Base-by-base conservation (phyloP, 1,284 basidiomycete genomes). In the Malassezia arunalokei region DNA sequence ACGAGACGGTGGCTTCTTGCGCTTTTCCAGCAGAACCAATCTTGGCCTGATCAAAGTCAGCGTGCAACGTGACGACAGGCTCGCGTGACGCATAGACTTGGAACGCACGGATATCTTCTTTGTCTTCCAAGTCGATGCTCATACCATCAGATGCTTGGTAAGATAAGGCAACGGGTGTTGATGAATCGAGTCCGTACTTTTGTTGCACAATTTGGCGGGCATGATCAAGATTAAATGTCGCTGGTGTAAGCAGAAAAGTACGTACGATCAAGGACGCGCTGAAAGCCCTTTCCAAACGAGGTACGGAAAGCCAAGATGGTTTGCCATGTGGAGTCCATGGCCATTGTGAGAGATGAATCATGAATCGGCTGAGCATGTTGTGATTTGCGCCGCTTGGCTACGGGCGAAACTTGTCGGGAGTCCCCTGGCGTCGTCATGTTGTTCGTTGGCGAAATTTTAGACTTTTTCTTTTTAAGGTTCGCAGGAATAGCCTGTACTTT, bases 101-200 rank as follows among this genome's bases (percentile, higher is more conserved):
- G 29, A 65, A 52, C 3, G 63, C 63, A 20, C 52, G 54, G 24
- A 65, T 56, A 39, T 65, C 63, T 31, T 62, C 47, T 14, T 54
- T 51, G 35, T 65, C 63, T 17, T 65, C 59, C 8, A 65, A 51
- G 15, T 61, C 59, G 38, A 60, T 60, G 5, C 51, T n/a, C 40
- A 54, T 35, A 8, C 61, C 63, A 35, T 63, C 61, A 1, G 57
- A 48, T 3, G 62, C 62, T 39, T 58, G 46, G 43, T 62, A 65
- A 44, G 59, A 59, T 44, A 65, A 56, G 41, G 55, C 37, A 39
- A 63, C 49, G 9, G 51, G 40, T 0, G 52, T 40, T 9, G 49
- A 33, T n/a, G 56, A 38, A 2, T 47, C 47, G 5, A 63, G 29
- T 11, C 40, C 48, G 46, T 59, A 65, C 43, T 62, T 65, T 8